A percentile compares a stretch with the other conserved stretches of the same genome.
phyloP scores from a whole-genome alignment of 768 basidiomycete genomes.

The Tylopilus felleus region DNA sequence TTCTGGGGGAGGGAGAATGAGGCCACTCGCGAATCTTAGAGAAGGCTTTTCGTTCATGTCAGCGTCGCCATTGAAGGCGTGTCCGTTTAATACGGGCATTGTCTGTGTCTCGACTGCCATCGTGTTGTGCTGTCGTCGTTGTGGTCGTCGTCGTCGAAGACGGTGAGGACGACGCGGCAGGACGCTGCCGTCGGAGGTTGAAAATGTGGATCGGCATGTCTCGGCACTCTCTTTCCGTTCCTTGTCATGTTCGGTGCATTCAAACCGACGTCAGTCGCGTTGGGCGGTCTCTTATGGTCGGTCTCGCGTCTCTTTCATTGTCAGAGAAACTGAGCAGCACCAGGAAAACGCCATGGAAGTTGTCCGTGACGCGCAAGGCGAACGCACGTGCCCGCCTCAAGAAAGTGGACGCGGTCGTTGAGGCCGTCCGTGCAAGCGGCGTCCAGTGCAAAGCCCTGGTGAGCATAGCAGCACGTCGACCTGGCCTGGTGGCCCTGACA shows the following conservation, averaged over 20 bases:
- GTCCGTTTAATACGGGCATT: conserved; percentile 40
- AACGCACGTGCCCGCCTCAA: conserved; percentile 87
- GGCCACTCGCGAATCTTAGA: conserved; percentile 68
- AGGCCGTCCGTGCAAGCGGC: conserved; percentile 79
- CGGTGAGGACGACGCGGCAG: background rate
- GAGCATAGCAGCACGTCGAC: conserved; percentile 28
- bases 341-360: conserved; percentile 95
- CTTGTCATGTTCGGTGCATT: conserved; percentile 81
- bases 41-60: conserved; percentile 39
- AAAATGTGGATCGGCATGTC: conserved; percentile 22
- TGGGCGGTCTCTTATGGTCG: conserved; percentile 85
- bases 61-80: conserved; percentile 37
- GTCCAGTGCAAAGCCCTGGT: conserved; percentile 76
- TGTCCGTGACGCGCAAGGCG: conserved; percentile 89
- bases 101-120: conserved; percentile 49
- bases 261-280: conserved; percentile 60
- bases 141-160: conserved; percentile 25
- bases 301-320: background rate
- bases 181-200: conserved; percentile 21
- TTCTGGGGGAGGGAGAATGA: conserved; percentile 95
- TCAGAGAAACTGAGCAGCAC: background rate
- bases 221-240: conserved; percentile 17
- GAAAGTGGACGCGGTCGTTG: conserved; percentile 91
- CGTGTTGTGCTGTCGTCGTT: conserved; percentile 17
- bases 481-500: background rate